Base-by-base conservation (phyloP, 768 basidiomycete species). In the Amanita pseudoporphyria region DNA sequence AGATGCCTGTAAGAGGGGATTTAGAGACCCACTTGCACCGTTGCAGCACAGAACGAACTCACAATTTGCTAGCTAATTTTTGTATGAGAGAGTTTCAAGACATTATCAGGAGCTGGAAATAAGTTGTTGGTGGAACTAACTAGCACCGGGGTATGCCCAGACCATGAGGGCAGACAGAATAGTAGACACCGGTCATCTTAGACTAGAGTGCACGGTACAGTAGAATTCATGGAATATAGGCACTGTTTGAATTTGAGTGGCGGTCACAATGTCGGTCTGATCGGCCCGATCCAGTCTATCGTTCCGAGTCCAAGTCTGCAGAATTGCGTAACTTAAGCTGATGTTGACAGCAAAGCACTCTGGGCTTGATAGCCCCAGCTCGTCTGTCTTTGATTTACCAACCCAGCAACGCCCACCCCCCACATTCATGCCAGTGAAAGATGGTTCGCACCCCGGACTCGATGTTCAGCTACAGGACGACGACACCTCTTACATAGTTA, bases 371-470 rank as follows among this genome's bases (percentile, higher is more conserved):
- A 86, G 81, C 53, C 83, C 82, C 31, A 75, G 79, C 42, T 87
- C 85, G 6, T 84, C 84, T 18, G 76, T 84, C 19, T 87, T 88
- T 58, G 84, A 88, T 61, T 70, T 87, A 24, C 84, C 85, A 3
- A 72, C 71, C 30, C 79, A 78, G 47, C 51, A 45, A 30, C 22
- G n/a, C 52, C 50, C 16, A 18, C 31, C 31, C 6, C 40, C 30
- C 22, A 30, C 31, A 14, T 19, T 31, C 10, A 42, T 40, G n/a
- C 37, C 30, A 31, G 13, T 13, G 24, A 33, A 19, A 31, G 36
- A 50, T n/a, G 28, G 35, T 14, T 16, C 18, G 1, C 26, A 21
- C 18, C 10, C 30, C 13, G 5, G 16, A 30, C 36, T 30, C 13
- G 31, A 26, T n/a, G 1, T 43, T 3, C 49, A 45, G 24, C 35